Evolutionary conservation across 73 alveolate genomes (phyloP).

Genomic region (Tetrahymena elliotti): DNA sequence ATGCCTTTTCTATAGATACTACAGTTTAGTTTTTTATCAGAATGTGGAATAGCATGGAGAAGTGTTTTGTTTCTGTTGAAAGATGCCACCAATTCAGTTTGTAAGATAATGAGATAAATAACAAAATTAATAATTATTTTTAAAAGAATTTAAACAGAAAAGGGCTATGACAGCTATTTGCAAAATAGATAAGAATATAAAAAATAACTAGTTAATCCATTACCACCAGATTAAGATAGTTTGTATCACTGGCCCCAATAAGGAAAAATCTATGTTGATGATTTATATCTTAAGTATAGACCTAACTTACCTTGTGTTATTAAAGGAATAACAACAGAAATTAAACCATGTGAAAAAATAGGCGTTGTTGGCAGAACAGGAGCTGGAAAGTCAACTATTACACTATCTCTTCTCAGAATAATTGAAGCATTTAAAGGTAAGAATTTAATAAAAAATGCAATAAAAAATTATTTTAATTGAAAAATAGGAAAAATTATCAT

Average conservation of each 20-base stretch:
- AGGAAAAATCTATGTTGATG: constrained; percentile 51
- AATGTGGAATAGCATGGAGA: background rate
- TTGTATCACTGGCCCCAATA: constrained; percentile 60
- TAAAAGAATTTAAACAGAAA: background rate
- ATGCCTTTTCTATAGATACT: background rate
- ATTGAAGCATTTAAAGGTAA: constrained; percentile 73
- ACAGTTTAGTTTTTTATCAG: background rate
- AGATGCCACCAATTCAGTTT: constrained; percentile 11
- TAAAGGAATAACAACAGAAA: constrained; percentile 52
- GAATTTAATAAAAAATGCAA: background rate
- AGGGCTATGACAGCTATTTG: background rate
- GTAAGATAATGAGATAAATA: background rate
- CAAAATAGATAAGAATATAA: background rate
- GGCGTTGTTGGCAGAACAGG: constrained; percentile 97
- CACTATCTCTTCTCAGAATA: constrained; percentile 73
- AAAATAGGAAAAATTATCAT: constrained; percentile 44
- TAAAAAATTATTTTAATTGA: too few species aligned
- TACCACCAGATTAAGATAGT: background rate
- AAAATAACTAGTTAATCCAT: background rate
- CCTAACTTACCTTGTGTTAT: constrained; percentile 74
- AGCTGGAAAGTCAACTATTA: constrained; percentile 88
- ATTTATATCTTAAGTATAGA: constrained; percentile 69
- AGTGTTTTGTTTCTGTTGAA: background rate
- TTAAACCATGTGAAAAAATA: constrained; percentile 71
- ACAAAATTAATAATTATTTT: background rate